Percentiles rank a stretch among this genome's conserved stretches.
Conservation (phyloP, 1,139 yeast species). For the Wickerhamomyces sp. region DNA sequence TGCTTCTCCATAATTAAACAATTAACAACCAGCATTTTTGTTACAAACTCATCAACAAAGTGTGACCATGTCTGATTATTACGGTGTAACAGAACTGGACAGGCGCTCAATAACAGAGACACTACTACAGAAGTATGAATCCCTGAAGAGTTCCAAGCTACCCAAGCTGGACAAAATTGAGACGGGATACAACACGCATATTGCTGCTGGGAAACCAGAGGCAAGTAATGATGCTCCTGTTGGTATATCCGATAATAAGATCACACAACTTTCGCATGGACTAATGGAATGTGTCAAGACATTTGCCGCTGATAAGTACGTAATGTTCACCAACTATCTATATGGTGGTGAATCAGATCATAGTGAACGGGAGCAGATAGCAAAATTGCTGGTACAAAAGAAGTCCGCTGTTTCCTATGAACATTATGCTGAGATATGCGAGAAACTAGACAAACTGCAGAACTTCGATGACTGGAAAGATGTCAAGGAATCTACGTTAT, state of each 20-base stretch:
- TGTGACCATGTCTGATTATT: conserved; percentile 14
- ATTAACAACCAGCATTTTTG: neutral
- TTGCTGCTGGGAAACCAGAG: neutral
- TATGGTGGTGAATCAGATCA: conserved; percentile 11
- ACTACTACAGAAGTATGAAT: conserved; percentile 11
- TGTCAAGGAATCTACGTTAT: conserved; percentile 54
- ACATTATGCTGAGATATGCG: conserved; percentile 66
- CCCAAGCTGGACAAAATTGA: conserved; percentile 8
- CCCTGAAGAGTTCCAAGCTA: neutral
- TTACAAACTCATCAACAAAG: no score
- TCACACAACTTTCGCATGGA: no score
- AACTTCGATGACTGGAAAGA: conserved; percentile 71
- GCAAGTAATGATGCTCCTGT: no score
- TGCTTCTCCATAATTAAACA: neutral
- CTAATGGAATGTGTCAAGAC: conserved; percentile 3
- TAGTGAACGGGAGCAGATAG: conserved; percentile 24
- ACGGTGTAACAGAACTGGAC: conserved; percentile 8
- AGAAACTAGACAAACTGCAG: conserved; percentile 57
- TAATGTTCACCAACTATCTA: conserved; percentile 2
- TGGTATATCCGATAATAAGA: no score
- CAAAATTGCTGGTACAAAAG: conserved; percentile 43
- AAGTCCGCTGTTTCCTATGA: conserved; percentile 59
- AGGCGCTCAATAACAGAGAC: conserved; percentile 15
- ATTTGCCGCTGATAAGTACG: conserved; percentile 2
- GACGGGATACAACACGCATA: conserved; percentile 4